Evolutionary conservation across 1,284 basidiomycete genomes (phyloP).

Genomic region (Exsudoporus floridanus): DNA sequence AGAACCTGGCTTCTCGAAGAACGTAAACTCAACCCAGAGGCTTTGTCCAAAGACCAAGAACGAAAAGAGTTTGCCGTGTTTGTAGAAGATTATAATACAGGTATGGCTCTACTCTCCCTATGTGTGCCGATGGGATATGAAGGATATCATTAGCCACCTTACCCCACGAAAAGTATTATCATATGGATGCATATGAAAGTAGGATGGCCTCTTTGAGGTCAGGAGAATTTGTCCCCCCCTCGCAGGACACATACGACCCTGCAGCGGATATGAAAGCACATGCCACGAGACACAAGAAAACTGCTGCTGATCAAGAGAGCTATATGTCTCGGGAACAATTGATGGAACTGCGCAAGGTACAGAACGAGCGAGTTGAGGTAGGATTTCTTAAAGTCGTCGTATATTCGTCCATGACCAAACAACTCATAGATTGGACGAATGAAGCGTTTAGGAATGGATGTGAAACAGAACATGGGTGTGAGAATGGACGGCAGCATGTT

Average conservation of each 20-base stretch:
- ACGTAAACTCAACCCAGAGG: conserved; percentile 84
- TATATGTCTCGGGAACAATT: conserved; percentile 78
- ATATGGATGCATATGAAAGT: conserved; percentile 76
- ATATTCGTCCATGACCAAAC: background rate
- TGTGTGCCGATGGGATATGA: background rate
- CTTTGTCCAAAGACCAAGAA: conserved; percentile 76
- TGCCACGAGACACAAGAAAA: conserved; percentile 63
- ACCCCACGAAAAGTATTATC: conserved; percentile 90
- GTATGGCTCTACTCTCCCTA: conserved; percentile 38
- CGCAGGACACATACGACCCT: conserved; percentile 72
- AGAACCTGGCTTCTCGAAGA: conserved; percentile 90
- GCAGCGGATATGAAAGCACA: conserved; percentile 78
- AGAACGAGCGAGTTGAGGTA: conserved; percentile 78
- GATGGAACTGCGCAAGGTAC: conserved; percentile 74
- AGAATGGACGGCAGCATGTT: conserved; percentile 69
- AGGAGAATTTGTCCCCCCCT: conserved; percentile 73
- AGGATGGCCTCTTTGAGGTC: conserved; percentile 79
- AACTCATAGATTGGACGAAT: conserved; percentile 65
- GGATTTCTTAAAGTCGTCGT: conserved; percentile 5
- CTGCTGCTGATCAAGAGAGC: conserved; percentile 59
- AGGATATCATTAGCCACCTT: conserved; percentile 61
- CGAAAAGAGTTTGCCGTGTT: conserved; percentile 81
- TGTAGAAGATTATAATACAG: conserved; percentile 87
- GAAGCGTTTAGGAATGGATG: conserved; percentile 80
- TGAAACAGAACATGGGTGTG: conserved; percentile 78